Conservation (phyloP, 208 protist species). For the Zelonia costaricensis region DNA sequence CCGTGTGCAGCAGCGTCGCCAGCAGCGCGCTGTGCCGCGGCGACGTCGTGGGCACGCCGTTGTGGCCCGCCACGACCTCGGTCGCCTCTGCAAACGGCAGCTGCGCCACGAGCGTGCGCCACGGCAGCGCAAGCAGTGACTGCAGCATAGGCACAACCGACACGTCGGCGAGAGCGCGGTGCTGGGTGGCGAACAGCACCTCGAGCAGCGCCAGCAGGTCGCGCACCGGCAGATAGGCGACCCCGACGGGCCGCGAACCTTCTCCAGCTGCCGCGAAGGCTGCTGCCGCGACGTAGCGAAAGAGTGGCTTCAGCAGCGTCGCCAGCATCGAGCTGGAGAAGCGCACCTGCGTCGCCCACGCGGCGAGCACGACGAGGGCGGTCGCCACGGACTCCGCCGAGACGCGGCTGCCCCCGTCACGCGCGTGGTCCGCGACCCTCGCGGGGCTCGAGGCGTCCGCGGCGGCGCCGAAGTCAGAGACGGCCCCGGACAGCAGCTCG, state of each 20-base stretch:
- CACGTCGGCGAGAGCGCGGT: conserved; percentile 42
- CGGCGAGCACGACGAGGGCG: conserved; percentile 69
- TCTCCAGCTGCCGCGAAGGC: background rate
- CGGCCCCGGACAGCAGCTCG: conserved; percentile 57
- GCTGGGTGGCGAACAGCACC: conserved; percentile 68
- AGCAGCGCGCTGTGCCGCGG: conserved; percentile 25
- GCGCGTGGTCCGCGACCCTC: conserved; percentile 9
- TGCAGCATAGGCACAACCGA: conserved; percentile 50
- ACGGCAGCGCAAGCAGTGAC: conserved; percentile 59
- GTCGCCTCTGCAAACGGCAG: conserved; percentile 24
- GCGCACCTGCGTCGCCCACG: conserved; percentile 68
- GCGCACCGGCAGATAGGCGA: conserved; percentile 32
- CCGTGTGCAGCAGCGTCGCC: conserved; percentile 27
- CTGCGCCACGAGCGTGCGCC: conserved; percentile 42
- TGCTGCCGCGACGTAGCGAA: conserved; percentile 34
- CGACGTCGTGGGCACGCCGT: conserved; percentile 13
- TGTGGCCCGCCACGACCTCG: conserved; percentile 22
- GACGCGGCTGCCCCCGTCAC: conserved; percentile 12
- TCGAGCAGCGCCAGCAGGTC: conserved; percentile 70
- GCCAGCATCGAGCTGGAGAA: conserved; percentile 62
- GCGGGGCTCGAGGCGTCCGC: conserved; percentile 17
- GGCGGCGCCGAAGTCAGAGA: conserved; percentile 21
- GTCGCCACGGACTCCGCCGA: conserved; percentile 57
- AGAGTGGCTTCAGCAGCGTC: conserved; percentile 61
- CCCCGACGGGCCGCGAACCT: background rate